Evolutionary conservation across 2,329 filamentous ascomycete genomes (phyloP).

Genomic region (Coniella vitis): DNA sequence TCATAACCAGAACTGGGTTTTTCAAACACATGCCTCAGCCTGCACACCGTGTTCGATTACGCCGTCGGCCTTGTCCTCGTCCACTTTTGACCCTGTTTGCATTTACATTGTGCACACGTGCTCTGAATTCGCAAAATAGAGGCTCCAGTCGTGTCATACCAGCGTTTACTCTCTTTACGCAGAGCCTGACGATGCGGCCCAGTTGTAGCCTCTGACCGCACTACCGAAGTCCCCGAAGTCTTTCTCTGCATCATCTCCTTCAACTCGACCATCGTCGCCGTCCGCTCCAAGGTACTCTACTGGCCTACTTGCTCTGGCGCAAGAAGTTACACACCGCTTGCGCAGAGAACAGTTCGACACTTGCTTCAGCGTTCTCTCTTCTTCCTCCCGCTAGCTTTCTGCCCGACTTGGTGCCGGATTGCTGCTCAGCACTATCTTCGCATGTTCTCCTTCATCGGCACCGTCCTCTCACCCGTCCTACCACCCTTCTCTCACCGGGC

Average conservation of each 20-base stretch:
- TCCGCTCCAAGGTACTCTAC: no score
- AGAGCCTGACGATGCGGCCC: no score
- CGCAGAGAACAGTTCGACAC: constrained; percentile 34
- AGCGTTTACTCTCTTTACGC: no score
- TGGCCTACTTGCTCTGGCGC: no score
- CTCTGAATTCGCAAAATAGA: no score
- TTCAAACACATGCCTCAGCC: neutral
- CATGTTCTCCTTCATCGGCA: constrained; percentile 45
- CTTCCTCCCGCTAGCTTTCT: constrained; percentile 10
- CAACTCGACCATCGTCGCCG: no score
- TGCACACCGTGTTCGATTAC: neutral
- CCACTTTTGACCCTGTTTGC: neutral
- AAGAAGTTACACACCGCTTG: constrained; percentile 25
- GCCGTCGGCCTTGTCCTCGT: neutral
- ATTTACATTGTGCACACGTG: no score
- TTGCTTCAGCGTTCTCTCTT: constrained; percentile 26
- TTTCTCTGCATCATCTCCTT: neutral
- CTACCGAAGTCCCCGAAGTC: neutral
- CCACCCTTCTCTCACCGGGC: constrained; percentile 48
- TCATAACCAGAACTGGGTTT: neutral
- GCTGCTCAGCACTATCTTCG: constrained; percentile 27
- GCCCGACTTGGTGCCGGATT: constrained; percentile 33
- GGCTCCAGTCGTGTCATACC: no score
- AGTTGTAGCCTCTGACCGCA: no score
- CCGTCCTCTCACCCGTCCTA: constrained; percentile 48